Percentiles rank a stretch among this genome's conserved stretches.
phyloP scores from a whole-genome alignment of 495 filamentous ascomycete species.

The Talaromyces stipitatus region DNA sequence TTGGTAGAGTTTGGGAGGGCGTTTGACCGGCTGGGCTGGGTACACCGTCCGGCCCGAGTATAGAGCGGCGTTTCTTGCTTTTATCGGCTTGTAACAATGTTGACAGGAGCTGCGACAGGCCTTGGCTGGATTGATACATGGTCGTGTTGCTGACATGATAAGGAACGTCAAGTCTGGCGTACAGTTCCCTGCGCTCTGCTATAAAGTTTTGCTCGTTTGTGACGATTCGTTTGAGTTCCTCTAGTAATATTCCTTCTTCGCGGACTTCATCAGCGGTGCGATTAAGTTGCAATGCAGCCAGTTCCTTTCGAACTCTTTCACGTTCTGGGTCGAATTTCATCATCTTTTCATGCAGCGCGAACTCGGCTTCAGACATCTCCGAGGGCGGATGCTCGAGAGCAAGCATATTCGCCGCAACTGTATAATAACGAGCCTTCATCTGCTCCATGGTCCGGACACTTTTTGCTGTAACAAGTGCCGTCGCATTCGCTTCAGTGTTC shows the following conservation, averaged over 20 bases:
- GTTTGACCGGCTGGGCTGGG: conserved; percentile 43
- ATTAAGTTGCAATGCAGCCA: conserved; percentile 68
- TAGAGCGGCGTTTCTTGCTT: conserved; percentile 68
- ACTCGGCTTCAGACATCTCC: conserved; percentile 79
- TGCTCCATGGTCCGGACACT: conserved; percentile 69
- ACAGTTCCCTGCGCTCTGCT: conserved; percentile 84
- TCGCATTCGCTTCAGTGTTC: conserved; percentile 24
- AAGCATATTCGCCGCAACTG: conserved; percentile 77
- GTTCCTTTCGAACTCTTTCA: conserved; percentile 72
- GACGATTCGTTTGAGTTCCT: conserved; percentile 85
- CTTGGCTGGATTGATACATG: conserved; percentile 69
- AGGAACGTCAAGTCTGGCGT: conserved; percentile 74
- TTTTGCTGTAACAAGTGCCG: conserved; percentile 33
- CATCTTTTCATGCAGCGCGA: conserved; percentile 73
- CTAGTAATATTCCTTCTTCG: conserved; percentile 81
- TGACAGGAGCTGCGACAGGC: conserved; percentile 69
- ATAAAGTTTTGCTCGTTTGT: conserved; percentile 72
- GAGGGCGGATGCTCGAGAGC: conserved; percentile 71
- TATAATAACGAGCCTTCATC: conserved; percentile 85
- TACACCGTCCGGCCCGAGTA: conserved; percentile 50
- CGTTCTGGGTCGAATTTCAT: conserved; percentile 71
- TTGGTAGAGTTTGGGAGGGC: conserved; percentile 26
- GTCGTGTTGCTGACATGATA: conserved; percentile 57
- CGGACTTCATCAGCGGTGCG: conserved; percentile 80
- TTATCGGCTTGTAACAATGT: conserved; percentile 74